These are phyloP conservation scores for Tricholoma hemisulphureum DNA, from an alignment of 768 basidiomycete genomes.

Conservation along the genomic window DNA sequence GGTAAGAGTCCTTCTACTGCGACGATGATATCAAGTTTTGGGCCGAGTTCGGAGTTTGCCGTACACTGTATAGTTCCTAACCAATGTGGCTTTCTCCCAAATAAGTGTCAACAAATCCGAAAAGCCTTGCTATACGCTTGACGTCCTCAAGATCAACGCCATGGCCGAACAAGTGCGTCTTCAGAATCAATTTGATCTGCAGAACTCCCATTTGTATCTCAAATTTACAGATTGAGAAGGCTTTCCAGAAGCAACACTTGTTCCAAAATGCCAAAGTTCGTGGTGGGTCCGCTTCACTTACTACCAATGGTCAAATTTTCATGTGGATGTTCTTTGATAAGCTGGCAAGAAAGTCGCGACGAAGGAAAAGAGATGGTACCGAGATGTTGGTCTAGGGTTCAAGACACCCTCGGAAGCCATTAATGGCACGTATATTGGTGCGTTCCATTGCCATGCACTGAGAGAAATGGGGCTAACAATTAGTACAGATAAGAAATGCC, in stretches of 20 bases:
- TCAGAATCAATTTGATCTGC: not conserved
- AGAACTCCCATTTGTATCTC: not conserved
- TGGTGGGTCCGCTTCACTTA: conserved; percentile 54
- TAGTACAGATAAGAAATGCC: conserved; percentile 94
- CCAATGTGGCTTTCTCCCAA: conserved; percentile 41
- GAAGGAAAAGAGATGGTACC: conserved; percentile 98
- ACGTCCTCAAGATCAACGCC: conserved; percentile 45
- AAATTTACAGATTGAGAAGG: conserved; percentile 80
- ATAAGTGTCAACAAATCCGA: conserved; percentile 42
- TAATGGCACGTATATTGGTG: conserved; percentile 94
- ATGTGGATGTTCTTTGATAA: conserved; percentile 26
- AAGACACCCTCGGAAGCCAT: conserved; percentile 97
- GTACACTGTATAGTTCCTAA: conserved; percentile 43
- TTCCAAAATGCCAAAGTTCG: conserved; percentile 97
- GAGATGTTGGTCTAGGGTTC: conserved; percentile 96
- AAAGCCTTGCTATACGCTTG: conserved; percentile 33
- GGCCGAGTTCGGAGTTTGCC: conserved; percentile 22
- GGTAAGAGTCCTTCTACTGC: too few species aligned
- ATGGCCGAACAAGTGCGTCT: conserved; percentile 64
- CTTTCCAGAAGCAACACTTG: conserved; percentile 95
- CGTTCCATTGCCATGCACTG: conserved; percentile 30
- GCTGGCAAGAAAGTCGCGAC: conserved; percentile 90
- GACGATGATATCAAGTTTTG: not conserved
- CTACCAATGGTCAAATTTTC: not conserved
- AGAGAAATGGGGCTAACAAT: conserved; percentile 5